These are phyloP conservation scores for Sporisorium graminicola DNA, from an alignment of 1,284 basidiomycete genomes.

Conservation along the genomic window DNA sequence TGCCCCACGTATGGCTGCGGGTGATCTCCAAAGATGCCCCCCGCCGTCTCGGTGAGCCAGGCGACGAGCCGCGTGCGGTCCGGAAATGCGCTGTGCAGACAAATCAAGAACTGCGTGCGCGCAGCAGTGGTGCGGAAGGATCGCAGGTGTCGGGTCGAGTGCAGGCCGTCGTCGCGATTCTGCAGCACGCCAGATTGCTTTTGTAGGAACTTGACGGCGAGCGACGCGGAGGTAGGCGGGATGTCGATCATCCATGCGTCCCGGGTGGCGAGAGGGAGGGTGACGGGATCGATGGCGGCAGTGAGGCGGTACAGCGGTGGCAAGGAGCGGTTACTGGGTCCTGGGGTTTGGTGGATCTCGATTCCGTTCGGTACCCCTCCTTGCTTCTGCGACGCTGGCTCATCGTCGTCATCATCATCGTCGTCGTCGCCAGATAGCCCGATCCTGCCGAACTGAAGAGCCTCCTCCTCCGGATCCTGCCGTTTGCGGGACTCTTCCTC, in stretches of 20 bases:
- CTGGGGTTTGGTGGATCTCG: constrained; percentile 22
- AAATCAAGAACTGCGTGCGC: constrained; percentile 44
- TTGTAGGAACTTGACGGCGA: constrained; percentile 44
- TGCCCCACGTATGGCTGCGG: constrained; percentile 71
- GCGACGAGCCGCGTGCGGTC: constrained; percentile 18
- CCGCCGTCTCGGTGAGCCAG: constrained; percentile 18
- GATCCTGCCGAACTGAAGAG: constrained; percentile 19
- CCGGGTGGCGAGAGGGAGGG: constrained; percentile 72
- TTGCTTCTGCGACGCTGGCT: neutral
- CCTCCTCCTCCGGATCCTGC: constrained; percentile 12
- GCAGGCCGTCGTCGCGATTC: constrained; percentile 44
- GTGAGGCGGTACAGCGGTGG: constrained; percentile 69
- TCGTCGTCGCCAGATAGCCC: constrained; percentile 26
- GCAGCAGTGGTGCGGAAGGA: constrained; percentile 48
- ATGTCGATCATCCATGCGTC: constrained; percentile 88
- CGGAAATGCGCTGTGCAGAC: constrained; percentile 30
- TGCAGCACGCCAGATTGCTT: constrained; percentile 33
- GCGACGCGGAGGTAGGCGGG: constrained; percentile 66
- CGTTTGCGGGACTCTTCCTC: constrained; percentile 10
- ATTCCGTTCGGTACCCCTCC: constrained; percentile 11
- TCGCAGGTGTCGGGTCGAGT: constrained; percentile 54
- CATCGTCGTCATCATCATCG: neutral
- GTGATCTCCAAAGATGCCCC: constrained; percentile 14
- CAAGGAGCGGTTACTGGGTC: constrained; percentile 19
- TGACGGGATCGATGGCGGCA: constrained; percentile 68